Base-by-base conservation (phyloP, 352 stramenopile genomes). In the Vaucheria bursata region DNA sequence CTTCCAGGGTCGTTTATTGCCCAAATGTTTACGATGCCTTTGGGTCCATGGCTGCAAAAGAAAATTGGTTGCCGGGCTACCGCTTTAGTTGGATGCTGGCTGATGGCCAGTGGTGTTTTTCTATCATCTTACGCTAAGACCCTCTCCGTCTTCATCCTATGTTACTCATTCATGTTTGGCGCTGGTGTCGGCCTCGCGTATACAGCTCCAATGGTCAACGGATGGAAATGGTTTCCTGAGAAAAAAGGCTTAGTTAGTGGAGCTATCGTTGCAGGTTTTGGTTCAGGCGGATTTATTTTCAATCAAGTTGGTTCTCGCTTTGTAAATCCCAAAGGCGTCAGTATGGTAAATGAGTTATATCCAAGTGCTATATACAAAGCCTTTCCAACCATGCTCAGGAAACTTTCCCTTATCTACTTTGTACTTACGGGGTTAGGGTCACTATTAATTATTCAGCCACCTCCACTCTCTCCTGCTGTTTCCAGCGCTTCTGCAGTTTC, bases 211-310 rank as follows among this genome's bases (percentile, higher is more conserved):
- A 77, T 88, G 53, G 77, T 87, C 64, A 81, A 73, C 40, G 82
- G 84, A 35, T 86, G 80, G 73, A 40, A 65, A 52, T 86, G 82
- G 80, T 86, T 87, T 79, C 85, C 85, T 2, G 29, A 81, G 34
- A 65, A 70, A 32, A 85, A 85, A 65, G 85, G 85, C n/a, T 53
- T 87, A n/a, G 83, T 88, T 3, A 85, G 70, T 37, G 85, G 85
- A 18, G 74, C 73, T 50, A 77, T 88, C 8, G 73, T 88, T 7
- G 71, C 70, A 7, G 85, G 85, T 8, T 88, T 88, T 78, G 85
- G 83, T 5, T 38, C 70, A 25, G 85, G 85, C 29, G 80, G 80
- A 2, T 87, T 88, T 75, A 38, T 88, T 6, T 88, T 88, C 75
- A 88, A 86, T 66, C 70, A 81, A 36, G 64, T 82, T 35, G 77